phyloP scores from a whole-genome alignment of 257 asterid species.

The Galeopsis tetrahit region DNA sequence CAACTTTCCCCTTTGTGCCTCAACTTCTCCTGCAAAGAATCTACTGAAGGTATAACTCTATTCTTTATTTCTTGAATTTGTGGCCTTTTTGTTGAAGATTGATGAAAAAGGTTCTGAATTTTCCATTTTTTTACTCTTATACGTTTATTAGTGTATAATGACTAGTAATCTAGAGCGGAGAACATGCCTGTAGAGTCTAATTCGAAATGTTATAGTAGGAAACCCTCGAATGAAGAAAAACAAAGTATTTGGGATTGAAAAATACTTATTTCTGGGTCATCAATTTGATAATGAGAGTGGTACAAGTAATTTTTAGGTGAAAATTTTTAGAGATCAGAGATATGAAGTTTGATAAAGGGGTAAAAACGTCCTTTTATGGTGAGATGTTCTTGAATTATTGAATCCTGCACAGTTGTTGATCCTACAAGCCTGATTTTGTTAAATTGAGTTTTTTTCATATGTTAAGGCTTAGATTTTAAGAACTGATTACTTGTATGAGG shows the following conservation, averaged over 20 bases:
- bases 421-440: no score
- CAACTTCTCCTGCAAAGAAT: no score
- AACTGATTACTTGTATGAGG: no score
- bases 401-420: no score
- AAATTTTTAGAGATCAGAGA: background rate
- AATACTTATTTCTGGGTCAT: constrained; percentile 35
- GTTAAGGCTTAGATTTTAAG: no score
- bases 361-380: constrained; percentile 11
- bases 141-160: constrained; percentile 23
- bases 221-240: constrained; percentile 26
- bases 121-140: constrained; percentile 1
- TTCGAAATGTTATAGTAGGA: constrained; percentile 30
- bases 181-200: constrained; percentile 25
- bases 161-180: constrained; percentile 27
- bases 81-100: constrained; percentile 25
- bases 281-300: constrained; percentile 21
- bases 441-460: no score
- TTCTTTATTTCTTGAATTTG: constrained; percentile 26
- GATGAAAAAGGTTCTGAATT: constrained; percentile 15
- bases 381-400: constrained; percentile 27
- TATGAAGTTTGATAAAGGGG: constrained; percentile 18
- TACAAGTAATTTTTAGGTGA: background rate
- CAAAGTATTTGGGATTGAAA: no score
- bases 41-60: no score
- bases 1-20: background rate